Percentiles rank a stretch among this genome's conserved stretches.
Evolutionary conservation across 202 grass and related monocot genomes (phyloP).

Genomic region (Setaria viridis): DNA sequence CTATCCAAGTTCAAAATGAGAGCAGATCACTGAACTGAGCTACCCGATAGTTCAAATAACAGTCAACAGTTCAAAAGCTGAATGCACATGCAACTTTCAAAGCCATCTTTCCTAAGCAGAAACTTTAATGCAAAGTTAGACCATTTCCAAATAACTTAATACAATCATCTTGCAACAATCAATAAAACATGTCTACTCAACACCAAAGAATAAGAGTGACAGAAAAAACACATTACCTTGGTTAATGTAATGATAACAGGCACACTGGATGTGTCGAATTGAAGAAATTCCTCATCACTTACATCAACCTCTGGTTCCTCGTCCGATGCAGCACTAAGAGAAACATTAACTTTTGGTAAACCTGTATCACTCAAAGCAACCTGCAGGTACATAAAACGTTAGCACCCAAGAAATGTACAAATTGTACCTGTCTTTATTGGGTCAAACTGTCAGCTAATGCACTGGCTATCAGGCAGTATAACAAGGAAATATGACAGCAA

Average conservation of each 20-base stretch:
- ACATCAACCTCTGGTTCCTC: constrained; percentile 88
- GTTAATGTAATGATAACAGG: constrained; percentile 90
- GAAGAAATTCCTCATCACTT: constrained; percentile 85
- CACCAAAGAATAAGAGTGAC: background rate
- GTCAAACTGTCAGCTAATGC: constrained; percentile 10
- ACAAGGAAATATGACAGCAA: constrained; percentile 19
- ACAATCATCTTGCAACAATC: background rate
- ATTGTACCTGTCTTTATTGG: background rate
- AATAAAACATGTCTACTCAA: background rate
- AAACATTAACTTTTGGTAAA: constrained; percentile 88
- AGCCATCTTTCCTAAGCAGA: background rate
- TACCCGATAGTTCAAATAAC: background rate
- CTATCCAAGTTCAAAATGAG: too few species aligned
- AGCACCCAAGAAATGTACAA: background rate
- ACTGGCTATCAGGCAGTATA: background rate
- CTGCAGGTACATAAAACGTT: constrained; percentile 50
- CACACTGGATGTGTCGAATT: constrained; percentile 90
- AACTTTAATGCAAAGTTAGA: background rate
- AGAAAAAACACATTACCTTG: constrained; percentile 56
- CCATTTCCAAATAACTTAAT: constrained; percentile 1
- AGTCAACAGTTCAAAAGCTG: background rate
- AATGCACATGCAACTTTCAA: background rate
- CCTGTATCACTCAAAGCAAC: constrained; percentile 91
- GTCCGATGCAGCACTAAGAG: constrained; percentile 60
- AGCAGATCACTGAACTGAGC: background rate